Evolutionary conservation across 352 stramenopile species (phyloP).

Genomic region (Phytophthora syringae): DNA sequence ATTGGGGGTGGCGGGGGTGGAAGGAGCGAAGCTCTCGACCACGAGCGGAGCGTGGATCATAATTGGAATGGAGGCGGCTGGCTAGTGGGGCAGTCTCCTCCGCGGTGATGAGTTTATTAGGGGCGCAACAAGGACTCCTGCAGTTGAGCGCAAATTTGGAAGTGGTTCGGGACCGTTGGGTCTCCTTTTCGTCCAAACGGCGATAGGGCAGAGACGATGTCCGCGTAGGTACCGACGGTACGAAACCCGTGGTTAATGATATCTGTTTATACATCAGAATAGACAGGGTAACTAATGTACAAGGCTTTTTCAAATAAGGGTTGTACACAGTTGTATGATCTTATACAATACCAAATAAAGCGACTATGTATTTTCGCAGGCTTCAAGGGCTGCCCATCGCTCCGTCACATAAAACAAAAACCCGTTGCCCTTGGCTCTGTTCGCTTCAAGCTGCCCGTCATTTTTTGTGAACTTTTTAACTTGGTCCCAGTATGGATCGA

Average conservation of each 20-base stretch:
- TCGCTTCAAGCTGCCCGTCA: constrained; percentile 28
- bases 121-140: not conserved
- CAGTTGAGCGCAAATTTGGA: constrained; percentile 26
- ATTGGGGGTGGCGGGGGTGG: not conserved
- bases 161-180: constrained; percentile 10
- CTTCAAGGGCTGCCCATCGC: constrained; percentile 14
- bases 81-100: constrained; percentile 22
- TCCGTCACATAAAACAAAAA: constrained; percentile 45
- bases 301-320: not conserved
- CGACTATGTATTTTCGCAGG: not conserved
- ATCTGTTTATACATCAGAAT: not conserved
- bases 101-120: not conserved
- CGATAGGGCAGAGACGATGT: constrained; percentile 6
- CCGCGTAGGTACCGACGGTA: constrained; percentile 22
- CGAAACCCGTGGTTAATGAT: not conserved
- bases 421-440: constrained; percentile 13
- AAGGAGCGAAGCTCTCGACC: constrained; percentile 20
- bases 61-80: constrained; percentile 15
- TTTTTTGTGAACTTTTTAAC: constrained; percentile 8
- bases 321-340: not conserved
- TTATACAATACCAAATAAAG: not conserved
- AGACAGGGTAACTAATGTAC: not conserved
- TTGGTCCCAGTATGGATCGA: constrained; percentile 12
- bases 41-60: constrained; percentile 36
- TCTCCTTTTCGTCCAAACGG: not conserved